phyloP scores from a whole-genome alignment of 768 basidiomycete species.

The Arthromyces matolae region DNA sequence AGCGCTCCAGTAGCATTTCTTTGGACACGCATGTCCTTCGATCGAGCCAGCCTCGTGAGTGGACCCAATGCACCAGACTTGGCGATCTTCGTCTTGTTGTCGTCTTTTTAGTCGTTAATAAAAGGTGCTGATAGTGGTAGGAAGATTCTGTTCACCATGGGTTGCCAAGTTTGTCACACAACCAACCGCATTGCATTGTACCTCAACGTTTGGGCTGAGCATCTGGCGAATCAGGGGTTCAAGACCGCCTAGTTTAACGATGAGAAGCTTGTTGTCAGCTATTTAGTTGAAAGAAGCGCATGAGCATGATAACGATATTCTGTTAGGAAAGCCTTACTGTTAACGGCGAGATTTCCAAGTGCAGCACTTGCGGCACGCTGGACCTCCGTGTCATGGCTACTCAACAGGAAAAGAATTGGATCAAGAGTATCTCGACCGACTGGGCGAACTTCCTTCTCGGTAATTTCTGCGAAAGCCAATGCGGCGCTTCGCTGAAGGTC shows the following conservation, averaged over 20 bases:
- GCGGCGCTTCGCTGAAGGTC: constrained; percentile 98
- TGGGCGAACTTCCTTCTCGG: constrained; percentile 97
- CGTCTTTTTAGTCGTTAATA: constrained; percentile 51
- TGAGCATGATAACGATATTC: constrained; percentile 3
- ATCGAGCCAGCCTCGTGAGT: constrained; percentile 90
- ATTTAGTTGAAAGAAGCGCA: constrained; percentile 13
- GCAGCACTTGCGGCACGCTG: constrained; percentile 98
- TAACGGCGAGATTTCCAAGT: constrained; percentile 95
- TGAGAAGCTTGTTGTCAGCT: constrained; percentile 99
- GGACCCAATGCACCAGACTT: constrained; percentile 99
- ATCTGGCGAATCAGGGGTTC: constrained; percentile 98
- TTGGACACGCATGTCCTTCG: constrained; percentile 99
- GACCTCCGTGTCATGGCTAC: constrained; percentile 97
- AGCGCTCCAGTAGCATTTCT: constrained; percentile 97
- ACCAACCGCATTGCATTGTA: constrained; percentile 99
- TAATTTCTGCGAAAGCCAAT: constrained; percentile 97
- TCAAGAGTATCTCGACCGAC: constrained; percentile 97
- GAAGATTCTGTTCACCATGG: constrained; percentile 61
- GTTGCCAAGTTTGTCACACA: constrained; percentile 99
- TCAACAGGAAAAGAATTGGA: constrained; percentile 94
- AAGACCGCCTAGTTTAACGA: constrained; percentile 94
- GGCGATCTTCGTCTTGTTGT: constrained; percentile 99
- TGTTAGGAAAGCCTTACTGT: constrained; percentile 60
- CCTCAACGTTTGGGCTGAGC: constrained; percentile 98
- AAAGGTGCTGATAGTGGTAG: constrained; percentile 10